phyloP scores from a whole-genome alignment of 805 yeast species.

The Pichia ethanolica region DNA sequence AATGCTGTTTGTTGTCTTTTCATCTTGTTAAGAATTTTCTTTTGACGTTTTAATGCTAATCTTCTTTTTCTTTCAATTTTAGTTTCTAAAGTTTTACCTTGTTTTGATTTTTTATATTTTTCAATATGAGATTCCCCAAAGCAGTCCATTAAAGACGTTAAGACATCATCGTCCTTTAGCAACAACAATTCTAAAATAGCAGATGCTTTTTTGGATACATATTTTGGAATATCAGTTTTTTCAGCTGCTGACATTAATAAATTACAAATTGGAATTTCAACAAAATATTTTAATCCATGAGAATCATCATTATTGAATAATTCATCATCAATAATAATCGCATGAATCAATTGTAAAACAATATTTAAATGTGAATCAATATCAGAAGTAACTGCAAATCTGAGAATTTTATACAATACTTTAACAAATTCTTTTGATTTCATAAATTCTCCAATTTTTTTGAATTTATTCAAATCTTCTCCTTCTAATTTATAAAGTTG shows the following conservation, averaged over 20 bases:
- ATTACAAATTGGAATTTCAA: slow-evolving; percentile 51
- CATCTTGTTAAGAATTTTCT: slow-evolving; percentile 54
- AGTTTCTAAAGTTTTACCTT: slow-evolving; percentile 38
- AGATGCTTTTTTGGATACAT: slow-evolving; percentile 48
- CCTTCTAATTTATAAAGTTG: slow-evolving; percentile 26
- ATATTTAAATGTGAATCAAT: slow-evolving; percentile 52
- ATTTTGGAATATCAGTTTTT: slow-evolving; percentile 40
- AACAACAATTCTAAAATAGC: slow-evolving; percentile 45
- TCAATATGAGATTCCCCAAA: slow-evolving; percentile 51
- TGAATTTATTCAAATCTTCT: slow-evolving; percentile 23
- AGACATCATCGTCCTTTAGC: slow-evolving; percentile 39
- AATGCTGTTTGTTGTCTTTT: slow-evolving; percentile 45
- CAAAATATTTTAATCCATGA: slow-evolving; percentile 27
- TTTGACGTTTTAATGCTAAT: slow-evolving; percentile 55
- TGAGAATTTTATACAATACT: slow-evolving; percentile 49
- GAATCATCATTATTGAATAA: slow-evolving; percentile 29
- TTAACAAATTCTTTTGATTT: slow-evolving; percentile 48
- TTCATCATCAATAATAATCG: slow-evolving; percentile 35
- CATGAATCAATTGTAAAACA: slow-evolving; percentile 63
- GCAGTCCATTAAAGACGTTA: slow-evolving; percentile 44
- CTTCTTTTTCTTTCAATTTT: slow-evolving; percentile 49
- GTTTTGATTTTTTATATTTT: slow-evolving; percentile 41
- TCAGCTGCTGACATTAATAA: slow-evolving; percentile 45
- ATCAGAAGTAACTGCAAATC: slow-evolving; percentile 40
- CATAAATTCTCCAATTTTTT: slow-evolving; percentile 41